These are phyloP conservation scores for Chloranthus sessilifolius DNA, from an alignment of 164 flowering plant species.

Conservation along the genomic window DNA sequence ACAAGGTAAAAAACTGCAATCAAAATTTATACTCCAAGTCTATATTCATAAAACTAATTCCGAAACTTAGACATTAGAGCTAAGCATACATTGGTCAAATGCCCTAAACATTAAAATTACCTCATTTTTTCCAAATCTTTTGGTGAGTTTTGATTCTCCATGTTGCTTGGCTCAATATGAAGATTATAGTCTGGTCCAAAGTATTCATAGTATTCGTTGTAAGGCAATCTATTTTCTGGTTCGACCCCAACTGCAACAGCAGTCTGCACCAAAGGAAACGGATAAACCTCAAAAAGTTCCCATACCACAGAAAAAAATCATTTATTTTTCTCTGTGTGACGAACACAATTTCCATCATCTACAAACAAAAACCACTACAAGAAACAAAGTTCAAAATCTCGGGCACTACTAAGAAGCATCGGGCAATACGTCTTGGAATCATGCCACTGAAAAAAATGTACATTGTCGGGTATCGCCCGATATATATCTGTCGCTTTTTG, in stretches of 20 bases:
- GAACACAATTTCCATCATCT: neutral
- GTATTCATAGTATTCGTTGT: constrained; percentile 84
- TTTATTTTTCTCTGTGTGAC: too few species aligned
- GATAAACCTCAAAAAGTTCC: neutral
- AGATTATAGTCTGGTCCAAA: constrained; percentile 93
- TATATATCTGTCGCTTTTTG: too few species aligned
- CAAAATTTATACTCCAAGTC: too few species aligned
- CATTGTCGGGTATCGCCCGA: too few species aligned
- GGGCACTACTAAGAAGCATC: too few species aligned
- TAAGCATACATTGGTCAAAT: too few species aligned
- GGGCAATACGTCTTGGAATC: too few species aligned
- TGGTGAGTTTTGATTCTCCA: constrained; percentile 70
- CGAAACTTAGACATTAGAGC: neutral
- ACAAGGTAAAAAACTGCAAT: too few species aligned
- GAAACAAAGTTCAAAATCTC: neutral
- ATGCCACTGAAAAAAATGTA: too few species aligned
- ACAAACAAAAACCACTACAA: neutral
- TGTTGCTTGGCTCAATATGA: constrained; percentile 55
- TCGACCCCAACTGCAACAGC: constrained; percentile 96
- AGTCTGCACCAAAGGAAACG: constrained; percentile 47
- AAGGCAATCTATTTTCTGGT: constrained; percentile 76
- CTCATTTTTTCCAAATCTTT: constrained; percentile 73
- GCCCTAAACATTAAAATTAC: constrained; percentile 20
- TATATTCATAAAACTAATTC: too few species aligned
- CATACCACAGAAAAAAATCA: too few species aligned